Evolutionary conservation across 306 rosid genomes (phyloP), one percentile per base, ranked within the genome.

Genomic region (Malus orientalis): DNA sequence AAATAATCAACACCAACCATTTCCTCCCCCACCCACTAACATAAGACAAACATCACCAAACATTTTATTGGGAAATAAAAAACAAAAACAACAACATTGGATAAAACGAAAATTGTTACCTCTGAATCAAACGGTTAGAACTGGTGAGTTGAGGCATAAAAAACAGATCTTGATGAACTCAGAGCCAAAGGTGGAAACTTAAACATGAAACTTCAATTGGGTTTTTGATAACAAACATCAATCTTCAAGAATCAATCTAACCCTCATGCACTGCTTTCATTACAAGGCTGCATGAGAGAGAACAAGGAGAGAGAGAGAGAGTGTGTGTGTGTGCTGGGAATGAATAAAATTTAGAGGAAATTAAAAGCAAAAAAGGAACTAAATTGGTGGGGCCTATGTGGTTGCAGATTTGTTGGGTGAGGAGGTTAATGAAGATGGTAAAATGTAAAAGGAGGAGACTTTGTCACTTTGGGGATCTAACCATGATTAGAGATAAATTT

Each of bases 261-360:
- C 75, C 79, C 72, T 60, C 85, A 80, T 83, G 87, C 84, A 78
- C 83, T 77, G 83, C 78, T 78, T 81, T 80, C 85, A 80, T 62
- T 59, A 76, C 85, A 83, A 76, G 83, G 86, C 86, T 76, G 85
- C 89, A 83, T 77, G 89, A 85, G 86, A 70, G 87, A 84, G 76
- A 74, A 42, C 11, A 51, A 51, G 55, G 84, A 79, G 70, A 83
- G 77, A 74, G 75, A 78, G 25, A 25, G 25, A 25, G 75, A 44
- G 73, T 70, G 79, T 70, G 78, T 70, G 81, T 78, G 80, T 55
- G 66, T 13, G 65, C 81, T 49, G 74, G 68, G 74, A 22, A 63
- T 79, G 36, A 84, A 81, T 38, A 84, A 81, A 87, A 67, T 81
- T 73, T 67, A 58, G 74, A 42, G 54, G 60, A 64, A 60, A 38